Base-by-base conservation (phyloP, 225 moss, liverwort and hornwort species). In the Asterella californica region DNA sequence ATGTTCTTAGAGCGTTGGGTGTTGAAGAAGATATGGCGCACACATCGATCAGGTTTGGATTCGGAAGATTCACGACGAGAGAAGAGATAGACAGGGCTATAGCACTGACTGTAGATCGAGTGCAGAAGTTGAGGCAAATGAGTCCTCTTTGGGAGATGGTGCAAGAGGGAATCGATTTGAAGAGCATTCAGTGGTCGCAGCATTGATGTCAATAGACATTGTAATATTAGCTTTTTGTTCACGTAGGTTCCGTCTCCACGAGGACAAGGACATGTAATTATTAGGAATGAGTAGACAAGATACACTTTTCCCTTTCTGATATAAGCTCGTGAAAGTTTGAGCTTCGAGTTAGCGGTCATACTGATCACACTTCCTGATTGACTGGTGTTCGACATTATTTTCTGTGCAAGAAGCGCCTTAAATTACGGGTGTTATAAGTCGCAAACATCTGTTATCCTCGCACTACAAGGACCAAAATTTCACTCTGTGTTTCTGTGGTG, bases 121-220 rank as follows among this genome's bases (percentile, higher is more conserved):
- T 99, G 73, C 86, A 90, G 30, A 93, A 99, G 85, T 85, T 99
- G 80, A 87, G 94, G 81, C 72, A 92, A 82, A 93, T 99, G 94
- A 99, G 97, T 71, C 97, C 97, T 32, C 82, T 99, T 0, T 99
- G 97, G 97, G 97, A 94, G 83, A 99, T 99, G 97, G 97, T 99
- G 15, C 97, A 99, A 85, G 97, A 99, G 80, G 97, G 97, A 59
- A 93, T 99, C 50, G 97, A 99, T 79, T 72, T 99, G 84, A 99
- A 92, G 87, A 94, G 91, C 63, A 99, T 99, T 62, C 86, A 99
- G 74, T 99, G 97, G 97, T 84, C 87, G 4, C 87, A 87, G 80
- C 87, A 87, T 53, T 87, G 72, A 82, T 25, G 29, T 74, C 21
- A 47, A 22, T 10, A 10, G 74, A 25, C 29, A 2, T 11, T 74